Evolutionary conservation across 768 basidiomycete species (phyloP).

Genomic region (Suillus tomentosus): DNA sequence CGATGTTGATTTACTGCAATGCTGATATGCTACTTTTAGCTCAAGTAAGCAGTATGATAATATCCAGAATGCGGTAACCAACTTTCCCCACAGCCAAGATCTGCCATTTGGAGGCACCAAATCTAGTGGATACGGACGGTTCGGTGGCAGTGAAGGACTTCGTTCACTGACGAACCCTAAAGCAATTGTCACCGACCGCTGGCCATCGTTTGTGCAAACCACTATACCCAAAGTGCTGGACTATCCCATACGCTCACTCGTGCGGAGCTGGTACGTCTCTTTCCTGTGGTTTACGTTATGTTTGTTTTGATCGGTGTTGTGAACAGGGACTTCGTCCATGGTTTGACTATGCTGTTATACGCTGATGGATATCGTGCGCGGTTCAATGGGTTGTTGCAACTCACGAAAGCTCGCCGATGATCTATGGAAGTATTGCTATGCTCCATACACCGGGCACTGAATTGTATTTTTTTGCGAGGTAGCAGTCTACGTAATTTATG

Average conservation of each 20-base stretch:
- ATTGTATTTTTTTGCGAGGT: not conserved
- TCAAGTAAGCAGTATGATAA: constrained; percentile 55
- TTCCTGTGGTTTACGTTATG: not conserved
- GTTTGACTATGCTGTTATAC: constrained; percentile 49
- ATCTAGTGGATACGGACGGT: constrained; percentile 89
- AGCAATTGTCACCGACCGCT: constrained; percentile 82
- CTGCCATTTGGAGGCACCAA: constrained; percentile 95
- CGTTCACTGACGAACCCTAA: constrained; percentile 87
- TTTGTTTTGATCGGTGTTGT: constrained; percentile 8
- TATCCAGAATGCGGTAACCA: constrained; percentile 14
- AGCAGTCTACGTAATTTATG: not conserved
- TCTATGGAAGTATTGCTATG: constrained; percentile 1
- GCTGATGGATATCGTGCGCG: constrained; percentile 49
- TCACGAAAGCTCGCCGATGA: constrained; percentile 40
- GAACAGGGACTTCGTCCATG: constrained; percentile 53
- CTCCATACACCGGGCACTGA: not conserved
- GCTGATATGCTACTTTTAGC: constrained; percentile 38
- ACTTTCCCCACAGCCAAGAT: constrained; percentile 61
- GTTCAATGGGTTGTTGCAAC: constrained; percentile 40
- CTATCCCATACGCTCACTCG: constrained; percentile 78
- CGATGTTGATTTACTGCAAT: constrained; percentile 1
- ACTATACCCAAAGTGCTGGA: constrained; percentile 83
- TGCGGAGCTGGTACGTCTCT: constrained; percentile 67
- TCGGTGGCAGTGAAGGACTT: constrained; percentile 93
- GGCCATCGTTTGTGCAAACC: constrained; percentile 83